Evolutionary conservation across 495 filamentous ascomycete genomes (phyloP).

Genomic region (Sabuloglossum arenarium): DNA sequence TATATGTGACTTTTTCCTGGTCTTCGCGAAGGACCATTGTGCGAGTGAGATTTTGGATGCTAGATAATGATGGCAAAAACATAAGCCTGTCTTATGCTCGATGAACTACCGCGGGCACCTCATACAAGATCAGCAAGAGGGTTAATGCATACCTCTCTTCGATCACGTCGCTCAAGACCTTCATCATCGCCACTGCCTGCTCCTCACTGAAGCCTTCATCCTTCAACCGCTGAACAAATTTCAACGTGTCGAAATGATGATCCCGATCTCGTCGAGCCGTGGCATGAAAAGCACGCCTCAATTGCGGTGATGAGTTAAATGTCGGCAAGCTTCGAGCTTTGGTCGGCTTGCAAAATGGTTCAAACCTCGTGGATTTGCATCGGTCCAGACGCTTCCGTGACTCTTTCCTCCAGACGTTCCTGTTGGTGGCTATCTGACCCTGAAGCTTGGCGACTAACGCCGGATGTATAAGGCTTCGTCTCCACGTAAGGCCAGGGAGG

Average conservation of each 20-base stretch:
- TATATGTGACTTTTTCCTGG: conserved; percentile 72
- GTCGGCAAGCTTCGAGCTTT: neutral
- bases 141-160: conserved; percentile 59
- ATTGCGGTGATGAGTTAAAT: neutral
- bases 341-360: neutral
- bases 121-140: no score
- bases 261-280: conserved; percentile 40
- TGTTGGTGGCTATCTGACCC: neutral
- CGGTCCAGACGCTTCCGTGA: neutral
- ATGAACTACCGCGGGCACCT: neutral
- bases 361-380: neutral
- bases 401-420: neutral
- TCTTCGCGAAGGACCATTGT: conserved; percentile 98
- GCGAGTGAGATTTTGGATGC: conserved; percentile 91
- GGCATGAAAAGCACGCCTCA: conserved; percentile 41
- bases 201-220: conserved; percentile 89
- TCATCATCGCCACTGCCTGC: conserved; percentile 92
- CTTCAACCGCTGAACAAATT: conserved; percentile 81
- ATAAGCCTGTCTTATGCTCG: conserved; percentile 1
- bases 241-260: conserved; percentile 96
- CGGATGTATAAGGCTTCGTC: neutral
- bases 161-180: conserved; percentile 88
- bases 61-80: conserved; percentile 13
- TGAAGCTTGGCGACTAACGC: neutral
- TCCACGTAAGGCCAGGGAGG: conserved; percentile 3